Base-by-base conservation (phyloP, 305 asterid species). In the Petunia hybrid region DNA sequence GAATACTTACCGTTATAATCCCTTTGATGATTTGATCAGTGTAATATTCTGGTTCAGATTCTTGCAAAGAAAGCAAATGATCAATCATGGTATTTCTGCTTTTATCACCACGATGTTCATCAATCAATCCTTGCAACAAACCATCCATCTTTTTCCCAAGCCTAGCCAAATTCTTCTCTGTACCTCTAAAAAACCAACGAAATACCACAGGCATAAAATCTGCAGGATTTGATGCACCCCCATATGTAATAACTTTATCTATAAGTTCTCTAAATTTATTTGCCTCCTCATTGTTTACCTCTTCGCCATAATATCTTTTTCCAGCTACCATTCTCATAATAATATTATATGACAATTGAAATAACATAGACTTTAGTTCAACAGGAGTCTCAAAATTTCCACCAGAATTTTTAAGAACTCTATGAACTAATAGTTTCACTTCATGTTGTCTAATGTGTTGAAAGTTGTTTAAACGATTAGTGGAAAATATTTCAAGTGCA, bases 281-380 rank as follows among this genome's bases (percentile, higher is more conserved):
- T 12, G 87, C 88, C 61, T 87, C 91, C 6, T 82, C 39, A 5
- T 51, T 39, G 1, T 78, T 84, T 57, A 39, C 84, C 5, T 76
- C 85, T 57, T 80, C 86, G 2, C 91, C 89, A 31, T 83, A 84
- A 80, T 84, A 87, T 43, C 91, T 74, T 63, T 90, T 90, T 22
- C 91, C 91, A n/a, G 87, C 85, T 6, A 82, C 82, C 93, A 88
- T 90, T 74, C 92, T 85, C 89, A 82, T 82, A 16, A 88, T 85
- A 16, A 82, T 80, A 57, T 90, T 90, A 42, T 87, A 88, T 5
- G 89, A 73, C 61, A 90, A 70, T 70, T 84, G 89, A 4, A 84
- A 59, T 0, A 88, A 70, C 14, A 56, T 77, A 0, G 86, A 75
- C 65, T 81, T 82, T 63, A 90, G 76, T 35, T 88, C 88, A 60